phyloP scores from a whole-genome alignment of 257 asterid genomes.

The Solanum chilense region DNA sequence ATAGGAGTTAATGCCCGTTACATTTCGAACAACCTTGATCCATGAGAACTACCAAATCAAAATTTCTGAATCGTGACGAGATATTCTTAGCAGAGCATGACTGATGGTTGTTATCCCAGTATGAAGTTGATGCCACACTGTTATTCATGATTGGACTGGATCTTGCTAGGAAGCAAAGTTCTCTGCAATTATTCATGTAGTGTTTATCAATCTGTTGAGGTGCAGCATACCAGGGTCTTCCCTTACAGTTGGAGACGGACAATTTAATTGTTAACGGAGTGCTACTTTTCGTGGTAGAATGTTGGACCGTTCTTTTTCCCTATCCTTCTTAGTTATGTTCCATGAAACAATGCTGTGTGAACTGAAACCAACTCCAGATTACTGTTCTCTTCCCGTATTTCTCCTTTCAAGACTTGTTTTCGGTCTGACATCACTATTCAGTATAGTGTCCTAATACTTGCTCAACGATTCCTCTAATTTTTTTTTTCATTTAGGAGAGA shows the following conservation, averaged over 20 bases:
- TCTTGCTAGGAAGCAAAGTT: background rate
- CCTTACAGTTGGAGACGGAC: no score
- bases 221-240: background rate
- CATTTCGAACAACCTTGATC: background rate
- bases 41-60: background rate
- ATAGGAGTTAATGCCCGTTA: no score
- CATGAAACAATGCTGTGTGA: background rate
- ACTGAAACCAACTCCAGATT: background rate
- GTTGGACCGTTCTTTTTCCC: background rate
- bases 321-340: background rate
- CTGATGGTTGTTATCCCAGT: background rate
- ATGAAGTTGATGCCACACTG: background rate
- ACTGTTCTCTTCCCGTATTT: background rate
- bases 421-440: background rate
- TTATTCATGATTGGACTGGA: background rate
- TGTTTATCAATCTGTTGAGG: background rate
- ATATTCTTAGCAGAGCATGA: background rate
- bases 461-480: background rate
- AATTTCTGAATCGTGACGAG: background rate
- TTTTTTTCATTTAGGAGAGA: background rate
- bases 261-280: background rate
- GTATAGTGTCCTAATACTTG: background rate
- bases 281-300: background rate
- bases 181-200: background rate
- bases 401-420: background rate